phyloP scores from a whole-genome alignment of 768 basidiomycete species.

The Serendipita sp. region DNA sequence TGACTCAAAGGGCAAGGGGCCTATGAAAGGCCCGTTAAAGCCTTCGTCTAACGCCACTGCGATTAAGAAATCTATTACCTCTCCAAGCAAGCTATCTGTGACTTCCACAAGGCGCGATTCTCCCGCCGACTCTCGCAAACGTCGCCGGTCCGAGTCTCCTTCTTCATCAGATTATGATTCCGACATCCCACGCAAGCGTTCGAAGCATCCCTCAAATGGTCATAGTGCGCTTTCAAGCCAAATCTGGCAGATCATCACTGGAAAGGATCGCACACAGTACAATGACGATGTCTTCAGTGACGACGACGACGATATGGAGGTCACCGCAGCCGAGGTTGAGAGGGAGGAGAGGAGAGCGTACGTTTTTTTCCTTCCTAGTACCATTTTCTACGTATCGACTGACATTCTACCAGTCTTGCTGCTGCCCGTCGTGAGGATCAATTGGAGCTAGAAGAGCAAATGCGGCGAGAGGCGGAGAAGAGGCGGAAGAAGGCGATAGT shows the following conservation, averaged over 20 bases:
- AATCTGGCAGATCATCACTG: neutral
- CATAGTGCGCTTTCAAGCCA: neutral
- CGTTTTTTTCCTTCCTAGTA: slow-evolving; percentile 3
- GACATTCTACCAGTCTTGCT: slow-evolving; percentile 8
- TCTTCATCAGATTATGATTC: neutral
- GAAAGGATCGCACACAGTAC: slow-evolving; percentile 10
- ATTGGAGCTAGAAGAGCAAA: slow-evolving; percentile 12
- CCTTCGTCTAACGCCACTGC: neutral
- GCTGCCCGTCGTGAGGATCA: slow-evolving; percentile 11
- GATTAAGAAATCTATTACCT: neutral
- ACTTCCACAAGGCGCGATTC: neutral
- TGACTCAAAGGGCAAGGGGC: neutral
- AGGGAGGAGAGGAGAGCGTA: slow-evolving; percentile 12
- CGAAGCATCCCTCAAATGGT: neutral
- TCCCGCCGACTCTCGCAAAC: slow-evolving; percentile 2
- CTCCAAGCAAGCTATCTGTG: neutral
- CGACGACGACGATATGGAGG: slow-evolving; percentile 13
- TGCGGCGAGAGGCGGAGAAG: slow-evolving; percentile 13
- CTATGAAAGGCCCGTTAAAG: neutral
- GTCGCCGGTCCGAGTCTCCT: slow-evolving; percentile 1
- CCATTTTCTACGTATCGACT: neutral
- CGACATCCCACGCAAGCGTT: neutral
- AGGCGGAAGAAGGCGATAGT: slow-evolving; percentile 5
- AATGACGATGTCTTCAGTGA: slow-evolving; percentile 11
- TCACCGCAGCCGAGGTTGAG: slow-evolving; percentile 7